Conservation (phyloP, 108 stramenopile species). For the Schizochytrium sp. region DNA sequence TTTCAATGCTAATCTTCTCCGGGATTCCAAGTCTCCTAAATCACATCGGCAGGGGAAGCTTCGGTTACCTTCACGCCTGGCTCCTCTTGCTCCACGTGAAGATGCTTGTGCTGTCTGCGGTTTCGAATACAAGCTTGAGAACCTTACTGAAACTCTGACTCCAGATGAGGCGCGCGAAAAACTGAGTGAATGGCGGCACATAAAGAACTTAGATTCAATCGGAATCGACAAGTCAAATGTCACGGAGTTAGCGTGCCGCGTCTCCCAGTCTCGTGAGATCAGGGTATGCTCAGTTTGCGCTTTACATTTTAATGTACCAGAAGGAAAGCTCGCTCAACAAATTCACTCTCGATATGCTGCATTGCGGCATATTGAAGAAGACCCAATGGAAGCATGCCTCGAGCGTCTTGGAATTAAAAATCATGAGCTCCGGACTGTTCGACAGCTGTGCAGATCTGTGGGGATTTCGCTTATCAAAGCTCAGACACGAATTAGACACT, state of each 20-base stretch:
- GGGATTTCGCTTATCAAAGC: slow-evolving; percentile 14
- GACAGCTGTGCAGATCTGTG: neutral
- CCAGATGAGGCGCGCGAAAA: neutral
- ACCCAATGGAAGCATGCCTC: neutral
- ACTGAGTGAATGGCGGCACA: neutral
- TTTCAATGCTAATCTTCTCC: too few relatives aligned
- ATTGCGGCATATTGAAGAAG: neutral
- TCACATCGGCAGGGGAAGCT: neutral
- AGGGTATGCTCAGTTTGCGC: neutral
- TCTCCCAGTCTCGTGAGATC: neutral
- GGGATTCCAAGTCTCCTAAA: too few relatives aligned
- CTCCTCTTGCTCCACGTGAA: neutral
- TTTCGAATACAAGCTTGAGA: neutral
- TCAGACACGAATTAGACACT: neutral
- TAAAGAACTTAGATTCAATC: neutral
- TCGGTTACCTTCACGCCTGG: neutral
- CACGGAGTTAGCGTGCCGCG: neutral
- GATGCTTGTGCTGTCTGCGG: neutral
- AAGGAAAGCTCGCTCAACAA: neutral
- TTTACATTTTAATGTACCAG: neutral
- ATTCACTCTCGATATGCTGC: neutral
- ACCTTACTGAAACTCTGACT: neutral
- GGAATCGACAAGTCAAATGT: neutral
- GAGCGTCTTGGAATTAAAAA: neutral
- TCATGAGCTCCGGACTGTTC: neutral